A percentile compares a stretch with the other conserved stretches of the same genome.
These are phyloP conservation scores for Cladosporium sp. DNA, from an alignment of 2,329 filamentous ascomycete species.

Conservation along the genomic window DNA sequence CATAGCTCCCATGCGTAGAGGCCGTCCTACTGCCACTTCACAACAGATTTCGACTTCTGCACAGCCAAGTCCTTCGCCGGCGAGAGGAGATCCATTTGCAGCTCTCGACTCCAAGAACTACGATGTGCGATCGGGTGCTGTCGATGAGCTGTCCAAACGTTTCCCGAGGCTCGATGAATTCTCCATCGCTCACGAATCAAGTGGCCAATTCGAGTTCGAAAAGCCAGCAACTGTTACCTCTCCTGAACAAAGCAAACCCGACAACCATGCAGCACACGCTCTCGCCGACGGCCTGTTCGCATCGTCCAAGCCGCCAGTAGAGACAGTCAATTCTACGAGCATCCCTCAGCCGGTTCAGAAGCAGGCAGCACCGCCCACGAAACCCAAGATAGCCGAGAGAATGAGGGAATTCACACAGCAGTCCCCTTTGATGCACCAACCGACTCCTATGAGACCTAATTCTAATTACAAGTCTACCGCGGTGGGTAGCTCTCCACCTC, in stretches of 20 bases:
- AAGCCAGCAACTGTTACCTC: constrained; percentile 17
- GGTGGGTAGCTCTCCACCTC: constrained; percentile 44
- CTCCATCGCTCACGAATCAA: constrained; percentile 80
- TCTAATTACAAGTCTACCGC: constrained; percentile 61
- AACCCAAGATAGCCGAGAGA: constrained; percentile 15
- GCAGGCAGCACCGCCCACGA: constrained; percentile 18
- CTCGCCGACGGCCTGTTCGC: constrained; percentile 83
- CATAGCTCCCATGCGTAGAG: constrained; percentile 90
- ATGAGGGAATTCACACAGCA: constrained; percentile 15
- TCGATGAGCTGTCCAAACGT: constrained; percentile 78
- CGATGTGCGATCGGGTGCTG: constrained; percentile 50
- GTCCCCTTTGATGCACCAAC: constrained; percentile 40
- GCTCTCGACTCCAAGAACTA: constrained; percentile 71
- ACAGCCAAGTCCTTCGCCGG: constrained; percentile 48
- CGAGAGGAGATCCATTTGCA: constrained; percentile 83
- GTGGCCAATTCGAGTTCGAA: constrained; percentile 76
- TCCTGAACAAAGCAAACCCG: constrained; percentile 54
- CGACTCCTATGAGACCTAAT: constrained; percentile 48
- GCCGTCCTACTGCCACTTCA: constrained; percentile 61
- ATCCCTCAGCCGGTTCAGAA: constrained; percentile 19
- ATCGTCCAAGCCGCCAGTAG: constrained; percentile 17
- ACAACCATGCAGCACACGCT: constrained; percentile 69
- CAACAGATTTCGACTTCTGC: constrained; percentile 44
- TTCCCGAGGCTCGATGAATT: constrained; percentile 96
- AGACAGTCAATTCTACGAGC: constrained; percentile 19